phyloP scores from a whole-genome alignment of 371 early-diverging fungal species.

The Umbelopsis sp. region DNA sequence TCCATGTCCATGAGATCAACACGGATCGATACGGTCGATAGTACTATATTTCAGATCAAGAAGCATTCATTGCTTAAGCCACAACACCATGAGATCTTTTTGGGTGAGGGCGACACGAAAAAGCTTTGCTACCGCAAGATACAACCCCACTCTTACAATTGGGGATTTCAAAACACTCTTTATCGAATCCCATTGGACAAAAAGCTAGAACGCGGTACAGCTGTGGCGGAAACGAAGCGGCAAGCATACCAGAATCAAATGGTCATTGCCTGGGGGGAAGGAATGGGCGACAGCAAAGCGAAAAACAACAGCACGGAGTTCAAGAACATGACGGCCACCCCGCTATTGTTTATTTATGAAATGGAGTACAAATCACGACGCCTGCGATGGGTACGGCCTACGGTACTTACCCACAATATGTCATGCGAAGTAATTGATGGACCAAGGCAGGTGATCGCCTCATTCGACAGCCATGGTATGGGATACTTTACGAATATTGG shows the following conservation, averaged over 20 bases:
- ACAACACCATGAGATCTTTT: conserved; percentile 40
- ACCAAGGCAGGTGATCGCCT: conserved; percentile 39
- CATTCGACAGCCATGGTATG: conserved; percentile 53
- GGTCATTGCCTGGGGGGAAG: conserved; percentile 40
- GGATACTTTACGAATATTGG: conserved; percentile 50
- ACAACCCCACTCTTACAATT: conserved; percentile 54
- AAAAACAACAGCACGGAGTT: conserved; percentile 24
- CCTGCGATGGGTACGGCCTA: conserved; percentile 46
- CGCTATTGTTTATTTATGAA: conserved; percentile 45
- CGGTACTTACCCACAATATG: conserved; percentile 49
- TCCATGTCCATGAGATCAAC: background rate
- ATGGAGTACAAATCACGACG: conserved; percentile 36
- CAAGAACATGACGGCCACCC: conserved; percentile 38
- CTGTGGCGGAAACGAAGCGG: conserved; percentile 46
- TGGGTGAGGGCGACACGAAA: conserved; percentile 36
- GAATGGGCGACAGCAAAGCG: background rate
- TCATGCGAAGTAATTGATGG: conserved; percentile 33
- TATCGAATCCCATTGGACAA: conserved; percentile 27
- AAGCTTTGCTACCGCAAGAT: conserved; percentile 38
- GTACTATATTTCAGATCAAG: background rate
- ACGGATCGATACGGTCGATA: background rate
- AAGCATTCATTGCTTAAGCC: conserved; percentile 42
- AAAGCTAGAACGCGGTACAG: conserved; percentile 18
- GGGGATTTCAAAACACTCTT: conserved; percentile 55
- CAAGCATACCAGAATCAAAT: conserved; percentile 52